These are phyloP conservation scores for Scenedesmus sp. DNA, from an alignment of 163 green algal genomes.

Conservation along the genomic window DNA sequence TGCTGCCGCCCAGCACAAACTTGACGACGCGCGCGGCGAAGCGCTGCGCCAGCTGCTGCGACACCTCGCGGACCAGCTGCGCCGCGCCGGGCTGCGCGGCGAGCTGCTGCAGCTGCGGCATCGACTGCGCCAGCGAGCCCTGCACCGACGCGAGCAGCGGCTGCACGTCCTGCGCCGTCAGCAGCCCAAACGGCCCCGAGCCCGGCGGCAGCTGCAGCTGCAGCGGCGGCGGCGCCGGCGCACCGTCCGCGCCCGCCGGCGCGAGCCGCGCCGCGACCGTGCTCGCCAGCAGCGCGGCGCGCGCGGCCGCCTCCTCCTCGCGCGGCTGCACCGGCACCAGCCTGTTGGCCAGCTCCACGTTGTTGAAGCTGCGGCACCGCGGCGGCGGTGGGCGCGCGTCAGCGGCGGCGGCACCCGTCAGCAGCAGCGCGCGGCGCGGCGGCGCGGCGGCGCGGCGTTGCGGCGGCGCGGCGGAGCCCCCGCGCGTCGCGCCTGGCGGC, in stretches of 20 bases:
- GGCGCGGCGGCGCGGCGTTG: neutral
- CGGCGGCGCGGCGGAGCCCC: too few species aligned
- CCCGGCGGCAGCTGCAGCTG: conserved; percentile 49
- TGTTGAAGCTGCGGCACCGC: conserved; percentile 54
- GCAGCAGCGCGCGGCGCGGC: neutral
- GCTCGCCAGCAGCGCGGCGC: conserved; percentile 58
- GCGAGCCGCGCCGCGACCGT: too few species aligned
- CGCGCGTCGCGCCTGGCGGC: conserved; percentile 3
- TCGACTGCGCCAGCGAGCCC: neutral
- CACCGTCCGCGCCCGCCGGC: too few species aligned
- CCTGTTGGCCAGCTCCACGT: conserved; percentile 51
- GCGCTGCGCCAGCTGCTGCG: conserved; percentile 51
- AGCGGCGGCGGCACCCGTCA: conserved; percentile 1
- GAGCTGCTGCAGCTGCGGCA: conserved; percentile 45
- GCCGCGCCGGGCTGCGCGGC: conserved; percentile 54
- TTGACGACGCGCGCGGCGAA: conserved; percentile 71
- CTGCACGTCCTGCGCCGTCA: conserved; percentile 58
- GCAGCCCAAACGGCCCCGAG: conserved; percentile 62
- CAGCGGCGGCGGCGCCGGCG: neutral
- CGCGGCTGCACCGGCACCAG: conserved; percentile 71
- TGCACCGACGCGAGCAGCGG: conserved; percentile 28
- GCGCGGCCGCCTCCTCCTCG: conserved; percentile 59
- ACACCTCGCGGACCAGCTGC: conserved; percentile 54
- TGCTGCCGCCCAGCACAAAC: conserved; percentile 54
- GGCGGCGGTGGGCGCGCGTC: too few species aligned